These are phyloP conservation scores for Rhodotorula taiwanensis DNA, from an alignment of 768 basidiomycete genomes.

Conservation along the genomic window DNA sequence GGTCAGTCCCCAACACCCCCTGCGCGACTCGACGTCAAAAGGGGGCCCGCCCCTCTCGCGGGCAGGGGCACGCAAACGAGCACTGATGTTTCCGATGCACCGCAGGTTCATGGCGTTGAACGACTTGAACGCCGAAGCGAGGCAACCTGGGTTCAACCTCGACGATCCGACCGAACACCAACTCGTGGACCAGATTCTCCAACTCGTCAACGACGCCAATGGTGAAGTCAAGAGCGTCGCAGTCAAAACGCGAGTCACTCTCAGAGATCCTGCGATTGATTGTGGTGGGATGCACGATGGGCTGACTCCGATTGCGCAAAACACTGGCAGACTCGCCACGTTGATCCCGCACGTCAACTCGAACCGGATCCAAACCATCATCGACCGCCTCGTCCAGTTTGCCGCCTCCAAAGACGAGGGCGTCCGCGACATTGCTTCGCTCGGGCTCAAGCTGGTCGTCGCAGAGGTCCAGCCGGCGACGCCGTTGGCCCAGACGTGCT, in stretches of 20 bases:
- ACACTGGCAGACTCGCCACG: slow-evolving; percentile 64
- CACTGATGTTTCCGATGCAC: slow-evolving; percentile 24
- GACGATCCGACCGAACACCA: slow-evolving; percentile 81
- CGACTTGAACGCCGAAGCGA: slow-evolving; percentile 83
- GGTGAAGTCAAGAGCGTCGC: slow-evolving; percentile 98
- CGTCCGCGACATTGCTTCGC: slow-evolving; percentile 73
- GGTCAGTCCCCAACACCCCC: too few species aligned
- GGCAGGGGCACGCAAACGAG: too few species aligned
- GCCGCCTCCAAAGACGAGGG: slow-evolving; percentile 78
- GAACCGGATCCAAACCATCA: slow-evolving; percentile 71
- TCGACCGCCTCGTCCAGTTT: slow-evolving; percentile 81
- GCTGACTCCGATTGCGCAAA: too few species aligned
- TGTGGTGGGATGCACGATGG: too few species aligned
- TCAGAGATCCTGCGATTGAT: too few species aligned
- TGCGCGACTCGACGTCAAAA: too few species aligned
- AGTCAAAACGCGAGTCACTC: slow-evolving; percentile 80
- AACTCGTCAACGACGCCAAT: slow-evolving; percentile 85
- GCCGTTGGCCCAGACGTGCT: slow-evolving; percentile 68
- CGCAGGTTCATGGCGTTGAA: slow-evolving; percentile 76
- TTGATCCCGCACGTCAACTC: slow-evolving; percentile 83
- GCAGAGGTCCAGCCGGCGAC: slow-evolving; percentile 78
- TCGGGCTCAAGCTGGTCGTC: slow-evolving; percentile 91
- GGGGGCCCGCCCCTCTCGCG: too few species aligned
- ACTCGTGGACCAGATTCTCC: slow-evolving; percentile 73
- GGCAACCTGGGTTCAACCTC: slow-evolving; percentile 61